Percentiles rank a stretch among this genome's conserved stretches.
Conservation (phyloP, 176 grass and related monocot genomes). For the Ananas comosus region DNA sequence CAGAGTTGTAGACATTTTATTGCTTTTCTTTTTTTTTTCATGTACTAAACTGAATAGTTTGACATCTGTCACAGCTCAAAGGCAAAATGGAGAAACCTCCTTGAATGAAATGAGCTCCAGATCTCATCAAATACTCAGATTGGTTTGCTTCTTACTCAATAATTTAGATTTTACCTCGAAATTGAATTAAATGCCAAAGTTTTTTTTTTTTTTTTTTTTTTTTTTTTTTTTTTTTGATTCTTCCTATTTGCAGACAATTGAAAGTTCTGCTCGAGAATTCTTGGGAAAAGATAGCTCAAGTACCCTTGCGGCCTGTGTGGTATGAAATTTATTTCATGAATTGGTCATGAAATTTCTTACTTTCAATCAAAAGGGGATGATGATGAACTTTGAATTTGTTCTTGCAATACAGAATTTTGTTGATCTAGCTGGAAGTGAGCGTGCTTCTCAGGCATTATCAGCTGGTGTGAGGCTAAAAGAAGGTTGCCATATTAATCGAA, state of each 20-base stretch:
- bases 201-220: background rate
- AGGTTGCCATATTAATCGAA: constrained; percentile 91
- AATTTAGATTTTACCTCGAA: constrained; percentile 5
- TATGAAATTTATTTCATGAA: constrained; percentile 24
- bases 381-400: background rate
- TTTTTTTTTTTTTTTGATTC: background rate
- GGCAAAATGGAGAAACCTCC: constrained; percentile 71
- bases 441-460: constrained; percentile 61
- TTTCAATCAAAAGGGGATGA: background rate
- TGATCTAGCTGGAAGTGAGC: constrained; percentile 91
- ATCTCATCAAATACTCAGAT: constrained; percentile 92
- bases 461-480: constrained; percentile 74
- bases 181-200: background rate
- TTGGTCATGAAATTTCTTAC: background rate
- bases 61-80: constrained; percentile 45
- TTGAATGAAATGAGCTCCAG: constrained; percentile 83
- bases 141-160: constrained; percentile 36
- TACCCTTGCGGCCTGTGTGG: constrained; percentile 71
- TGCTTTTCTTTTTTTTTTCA: constrained; percentile 3
- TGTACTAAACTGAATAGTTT: constrained; percentile 5
- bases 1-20: background rate
- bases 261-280: constrained; percentile 56
- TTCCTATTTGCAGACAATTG: constrained; percentile 38
- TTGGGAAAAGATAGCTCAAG: constrained; percentile 43
- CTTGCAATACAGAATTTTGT: constrained; percentile 62